Conservation (phyloP, 1,284 basidiomycete species). For the Austroboletus rostrupii region DNA sequence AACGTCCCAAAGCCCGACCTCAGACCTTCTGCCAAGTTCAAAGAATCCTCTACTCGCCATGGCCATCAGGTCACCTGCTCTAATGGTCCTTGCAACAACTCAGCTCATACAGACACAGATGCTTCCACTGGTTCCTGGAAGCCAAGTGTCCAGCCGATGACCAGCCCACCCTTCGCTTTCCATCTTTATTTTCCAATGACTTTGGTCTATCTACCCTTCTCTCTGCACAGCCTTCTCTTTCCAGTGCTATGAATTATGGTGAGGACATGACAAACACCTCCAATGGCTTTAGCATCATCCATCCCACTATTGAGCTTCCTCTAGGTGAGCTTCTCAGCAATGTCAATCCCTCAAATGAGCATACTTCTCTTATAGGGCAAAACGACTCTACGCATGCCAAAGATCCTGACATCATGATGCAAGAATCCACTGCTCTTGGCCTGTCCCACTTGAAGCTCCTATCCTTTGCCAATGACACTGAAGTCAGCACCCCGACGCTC, state of each 20-base stretch:
- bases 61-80: slow-evolving; percentile 36
- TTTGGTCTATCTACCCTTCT: slow-evolving; percentile 77
- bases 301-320: slow-evolving; percentile 76
- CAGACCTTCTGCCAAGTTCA: slow-evolving; percentile 65
- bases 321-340: slow-evolving; percentile 65
- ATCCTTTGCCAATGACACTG: slow-evolving; percentile 3
- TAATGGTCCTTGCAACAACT: slow-evolving; percentile 30
- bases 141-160: slow-evolving; percentile 30
- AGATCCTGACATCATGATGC: slow-evolving; percentile 29
- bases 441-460: slow-evolving; percentile 6
- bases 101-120: slow-evolving; percentile 14
- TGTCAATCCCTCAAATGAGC: slow-evolving; percentile 23
- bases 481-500: slow-evolving; percentile 14
- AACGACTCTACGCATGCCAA: slow-evolving; percentile 6
- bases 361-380: background rate
- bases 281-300: slow-evolving; percentile 58
- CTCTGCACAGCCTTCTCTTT: slow-evolving; percentile 57
- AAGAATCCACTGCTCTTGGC: slow-evolving; percentile 14
- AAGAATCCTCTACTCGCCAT: slow-evolving; percentile 42
- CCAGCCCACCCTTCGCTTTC: slow-evolving; percentile 50
- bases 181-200: slow-evolving; percentile 64
- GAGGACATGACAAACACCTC: slow-evolving; percentile 55
- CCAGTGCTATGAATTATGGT: slow-evolving; percentile 56
- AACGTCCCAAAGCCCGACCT: slow-evolving; percentile 59
- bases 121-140: slow-evolving; percentile 36